Evolutionary conservation across 169 alveolate genomes (phyloP), one percentile per base, ranked within the genome.

Genomic region (Plasmodium fragile): DNA sequence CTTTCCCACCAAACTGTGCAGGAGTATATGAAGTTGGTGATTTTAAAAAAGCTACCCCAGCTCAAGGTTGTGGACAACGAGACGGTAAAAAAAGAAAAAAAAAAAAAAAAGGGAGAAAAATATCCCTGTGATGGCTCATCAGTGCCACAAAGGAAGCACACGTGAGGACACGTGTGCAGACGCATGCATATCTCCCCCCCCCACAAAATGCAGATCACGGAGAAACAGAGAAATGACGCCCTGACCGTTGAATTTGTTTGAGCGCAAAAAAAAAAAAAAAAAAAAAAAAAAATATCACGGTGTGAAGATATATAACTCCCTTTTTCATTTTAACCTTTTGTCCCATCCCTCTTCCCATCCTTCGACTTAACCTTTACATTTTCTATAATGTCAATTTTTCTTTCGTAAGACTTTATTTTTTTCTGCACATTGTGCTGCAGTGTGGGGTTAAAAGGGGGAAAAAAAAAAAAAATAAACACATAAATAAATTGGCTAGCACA

Each of bases 11-110:
- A 22, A 65, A 65, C 75, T 65, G 7, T 7, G 25, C 73, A 83
- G 92, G 92, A 83, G 52, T 83, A 83, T 43, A 84, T 84, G 93
- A 84, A 84, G 65, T n/a, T 84, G 53, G 85, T 84, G 43, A 84
- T 84, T 84, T 55, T 84, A 55, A 84, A 84, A 75, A 84, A 84
- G 65, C 28, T 84, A 25, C 93, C 93, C 2, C 93, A 84, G 69
- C 43, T 84, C 39, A 84, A 84, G 45, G 53, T 84, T 1, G 93
- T 84, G 10, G 93, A 84, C 84, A 84, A 84, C 69, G 93, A 84
- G 8, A 84, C 93, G 65, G 93, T 84, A 84, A 11, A 4, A 84
- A 10, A 10, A 30, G 75, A 34, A 28, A 18, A 45, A 22, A 43
- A 30, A 6, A 70, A 71, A 83, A 71, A 16, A 39, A 39, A n/a